phyloP scores from a whole-genome alignment of 176 grass and related monocot species.

The Stipa capillata region DNA sequence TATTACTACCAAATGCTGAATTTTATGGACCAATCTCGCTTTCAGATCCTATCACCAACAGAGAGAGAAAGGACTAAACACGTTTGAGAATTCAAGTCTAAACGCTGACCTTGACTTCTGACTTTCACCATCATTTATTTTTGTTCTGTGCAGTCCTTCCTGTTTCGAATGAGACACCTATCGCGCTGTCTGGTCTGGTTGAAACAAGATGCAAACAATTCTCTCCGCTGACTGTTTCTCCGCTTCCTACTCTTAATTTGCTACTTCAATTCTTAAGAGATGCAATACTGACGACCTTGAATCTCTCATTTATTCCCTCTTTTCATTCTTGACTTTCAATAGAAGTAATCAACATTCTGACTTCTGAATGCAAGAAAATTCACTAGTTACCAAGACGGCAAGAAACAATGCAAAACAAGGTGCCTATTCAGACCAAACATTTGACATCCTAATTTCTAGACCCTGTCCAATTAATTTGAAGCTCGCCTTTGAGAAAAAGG shows the following conservation, averaged over 20 bases:
- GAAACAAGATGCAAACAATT: neutral
- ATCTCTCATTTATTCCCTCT: neutral
- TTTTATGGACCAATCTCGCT: neutral
- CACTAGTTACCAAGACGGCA: neutral
- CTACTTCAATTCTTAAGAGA: neutral
- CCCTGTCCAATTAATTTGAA: neutral
- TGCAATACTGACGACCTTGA: neutral
- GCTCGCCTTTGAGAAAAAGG: neutral
- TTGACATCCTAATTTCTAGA: neutral
- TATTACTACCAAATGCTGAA: neutral
- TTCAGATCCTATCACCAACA: neutral
- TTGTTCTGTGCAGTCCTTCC: neutral
- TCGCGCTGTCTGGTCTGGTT: too few relatives aligned
- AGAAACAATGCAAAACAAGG: neutral
- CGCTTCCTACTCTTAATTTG: neutral
- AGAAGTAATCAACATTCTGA: neutral
- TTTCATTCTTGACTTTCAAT: neutral
- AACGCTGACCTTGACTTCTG: conserved; percentile 1
- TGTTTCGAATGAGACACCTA: neutral
- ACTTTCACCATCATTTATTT: neutral
- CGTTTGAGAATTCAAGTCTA: neutral
- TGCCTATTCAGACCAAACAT: neutral
- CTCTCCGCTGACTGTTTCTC: neutral
- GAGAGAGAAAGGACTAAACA: neutral
- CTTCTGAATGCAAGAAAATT: neutral